Conservation (phyloP, 805 yeast genomes). For the Kluyveromyces siamensis region DNA sequence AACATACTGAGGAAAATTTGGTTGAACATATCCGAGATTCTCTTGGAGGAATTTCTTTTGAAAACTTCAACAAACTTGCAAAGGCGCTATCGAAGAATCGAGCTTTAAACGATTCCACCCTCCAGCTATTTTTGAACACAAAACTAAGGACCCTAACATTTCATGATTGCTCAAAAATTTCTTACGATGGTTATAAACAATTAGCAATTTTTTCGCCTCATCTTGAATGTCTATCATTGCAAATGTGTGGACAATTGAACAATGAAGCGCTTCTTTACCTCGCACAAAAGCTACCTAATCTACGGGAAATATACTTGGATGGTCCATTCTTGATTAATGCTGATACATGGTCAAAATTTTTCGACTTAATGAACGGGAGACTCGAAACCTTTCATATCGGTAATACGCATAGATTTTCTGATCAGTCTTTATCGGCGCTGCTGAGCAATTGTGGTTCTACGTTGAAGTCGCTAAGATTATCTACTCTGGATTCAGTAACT, state of each 20-base stretch:
- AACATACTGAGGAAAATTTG: constrained; percentile 14
- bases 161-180: constrained; percentile 87
- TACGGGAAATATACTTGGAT: constrained; percentile 56
- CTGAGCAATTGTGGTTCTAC: constrained; percentile 51
- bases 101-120: constrained; percentile 62
- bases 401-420: constrained; percentile 77
- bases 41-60: constrained; percentile 77
- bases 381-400: constrained; percentile 53
- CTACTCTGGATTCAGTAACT: constrained; percentile 65
- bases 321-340: constrained; percentile 86
- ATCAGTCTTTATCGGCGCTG: constrained; percentile 53
- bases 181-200: constrained; percentile 51
- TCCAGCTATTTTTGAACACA: constrained; percentile 64
- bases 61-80: constrained; percentile 62
- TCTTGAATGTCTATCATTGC: constrained; percentile 52
- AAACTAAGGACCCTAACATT: constrained; percentile 51
- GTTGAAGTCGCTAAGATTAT: constrained; percentile 49
- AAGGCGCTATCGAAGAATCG: constrained; percentile 76
- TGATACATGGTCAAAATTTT: constrained; percentile 66
- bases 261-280: constrained; percentile 64
- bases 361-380: constrained; percentile 46
- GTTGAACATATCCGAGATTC: constrained; percentile 39
- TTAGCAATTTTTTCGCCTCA: constrained; percentile 77
- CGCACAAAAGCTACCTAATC: constrained; percentile 44
- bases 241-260: constrained; percentile 90